These are phyloP conservation scores for Saccharomyces hybrid DNA, from an alignment of 1,139 yeast genomes.

Conservation along the genomic window DNA sequence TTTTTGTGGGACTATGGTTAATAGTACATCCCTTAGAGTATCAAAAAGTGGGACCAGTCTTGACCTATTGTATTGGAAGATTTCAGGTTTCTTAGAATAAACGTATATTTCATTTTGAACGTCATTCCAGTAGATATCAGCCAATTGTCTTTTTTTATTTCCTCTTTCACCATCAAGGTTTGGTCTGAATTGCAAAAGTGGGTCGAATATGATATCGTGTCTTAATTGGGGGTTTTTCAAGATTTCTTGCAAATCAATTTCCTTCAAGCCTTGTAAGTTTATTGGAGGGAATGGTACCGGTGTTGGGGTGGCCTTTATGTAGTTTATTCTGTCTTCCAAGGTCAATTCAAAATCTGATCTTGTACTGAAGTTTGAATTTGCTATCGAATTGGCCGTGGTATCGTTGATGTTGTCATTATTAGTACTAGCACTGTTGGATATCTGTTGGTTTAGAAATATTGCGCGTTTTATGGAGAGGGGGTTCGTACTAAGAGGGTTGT, in stretches of 20 bases:
- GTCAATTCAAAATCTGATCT: constrained; percentile 6
- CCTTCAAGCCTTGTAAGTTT: constrained; percentile 72
- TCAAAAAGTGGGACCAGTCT: constrained; percentile 61
- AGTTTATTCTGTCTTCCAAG: constrained; percentile 24
- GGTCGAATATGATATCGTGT: constrained; percentile 89
- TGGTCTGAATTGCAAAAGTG: constrained; percentile 86
- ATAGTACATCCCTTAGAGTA: constrained; percentile 67
- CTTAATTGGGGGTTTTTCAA: constrained; percentile 86
- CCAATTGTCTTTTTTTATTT: constrained; percentile 60
- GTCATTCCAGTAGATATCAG: constrained; percentile 79
- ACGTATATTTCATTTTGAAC: constrained; percentile 50
- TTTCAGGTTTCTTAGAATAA: constrained; percentile 24
- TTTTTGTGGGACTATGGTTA: constrained; percentile 68
- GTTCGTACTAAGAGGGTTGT: not conserved
- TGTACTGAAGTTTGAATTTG: not conserved
- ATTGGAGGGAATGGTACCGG: constrained; percentile 59
- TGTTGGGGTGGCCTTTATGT: constrained; percentile 16
- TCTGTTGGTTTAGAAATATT: not conserved
- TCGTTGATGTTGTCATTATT: constrained; percentile 1
- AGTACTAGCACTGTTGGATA: constrained; percentile 1
- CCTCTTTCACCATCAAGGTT: constrained; percentile 89
- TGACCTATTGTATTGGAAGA: constrained; percentile 37
- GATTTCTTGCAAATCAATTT: constrained; percentile 82
- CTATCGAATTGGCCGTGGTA: not conserved
- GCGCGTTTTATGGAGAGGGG: not conserved